phyloP scores from a whole-genome alignment of 2,329 filamentous ascomycete genomes.

The Coniosporium tulheliwenetii region DNA sequence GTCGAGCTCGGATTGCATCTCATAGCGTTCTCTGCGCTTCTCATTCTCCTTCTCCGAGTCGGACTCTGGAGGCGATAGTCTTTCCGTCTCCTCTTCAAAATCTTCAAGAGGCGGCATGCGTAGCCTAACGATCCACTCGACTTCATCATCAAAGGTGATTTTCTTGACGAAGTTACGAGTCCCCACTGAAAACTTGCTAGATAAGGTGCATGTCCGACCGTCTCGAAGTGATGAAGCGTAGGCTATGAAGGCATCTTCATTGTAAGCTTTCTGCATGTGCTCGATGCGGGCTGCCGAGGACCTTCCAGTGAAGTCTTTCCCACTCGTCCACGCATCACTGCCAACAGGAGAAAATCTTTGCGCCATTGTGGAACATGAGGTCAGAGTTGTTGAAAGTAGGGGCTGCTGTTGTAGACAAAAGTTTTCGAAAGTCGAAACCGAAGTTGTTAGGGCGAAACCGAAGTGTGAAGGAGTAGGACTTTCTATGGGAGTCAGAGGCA shows the following conservation, averaged over 20 bases:
- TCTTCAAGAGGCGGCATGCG: neutral
- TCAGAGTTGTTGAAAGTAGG: no score
- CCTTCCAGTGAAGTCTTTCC: neutral
- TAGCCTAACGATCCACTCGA: neutral
- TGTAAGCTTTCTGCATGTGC: neutral
- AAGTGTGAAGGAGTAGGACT: no score
- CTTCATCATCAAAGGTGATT: neutral
- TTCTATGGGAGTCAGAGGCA: no score
- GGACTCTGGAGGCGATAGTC: neutral
- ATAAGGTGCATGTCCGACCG: neutral
- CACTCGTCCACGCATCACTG: neutral
- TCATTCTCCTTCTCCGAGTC: neutral
- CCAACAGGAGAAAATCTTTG: neutral
- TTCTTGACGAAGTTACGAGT: neutral
- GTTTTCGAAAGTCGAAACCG: no score
- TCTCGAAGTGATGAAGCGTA: neutral
- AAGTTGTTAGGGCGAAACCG: no score
- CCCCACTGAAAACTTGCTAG: neutral
- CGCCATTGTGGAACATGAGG: neutral
- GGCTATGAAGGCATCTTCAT: neutral
- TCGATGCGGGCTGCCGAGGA: neutral
- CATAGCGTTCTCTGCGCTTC: neutral
- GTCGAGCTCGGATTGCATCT: neutral
- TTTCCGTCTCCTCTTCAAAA: neutral
- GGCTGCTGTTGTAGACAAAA: no score